Base-by-base conservation (phyloP, 306 rosid genomes). In the Astragalus glycyphyllos region DNA sequence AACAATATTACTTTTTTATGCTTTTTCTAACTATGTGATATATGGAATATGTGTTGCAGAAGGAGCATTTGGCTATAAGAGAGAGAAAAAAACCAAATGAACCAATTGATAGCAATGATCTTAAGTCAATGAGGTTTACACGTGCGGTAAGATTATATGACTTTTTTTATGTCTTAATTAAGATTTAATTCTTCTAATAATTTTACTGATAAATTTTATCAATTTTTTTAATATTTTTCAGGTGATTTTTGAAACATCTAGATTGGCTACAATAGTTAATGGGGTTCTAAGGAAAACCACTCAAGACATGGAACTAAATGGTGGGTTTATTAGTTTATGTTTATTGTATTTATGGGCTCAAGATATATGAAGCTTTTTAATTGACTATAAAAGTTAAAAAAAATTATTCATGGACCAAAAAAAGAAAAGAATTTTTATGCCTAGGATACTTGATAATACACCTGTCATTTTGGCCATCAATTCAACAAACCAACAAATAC, bases 171-270 rank as follows among this genome's bases (percentile, higher is more conserved):
- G 13, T 41, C 55, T 46, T 42, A 23, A 59, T 76, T 65, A 23
- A 46, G 11, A 34, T 65, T 73, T 73, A 15, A 8, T 5, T 65
- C 14, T 64, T 65, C 6, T 40, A 53, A 34, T 67, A 1, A 23
- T 50, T 70, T 2, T 5, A 26, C 31, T 8, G 11, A 47, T 14
- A 64, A 16, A 37, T 46, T 45, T 75, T 74, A 9, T 11, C 17
- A 11, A n/a, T 17, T 57, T 57, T 55, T 29, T 50, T 49, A 64
- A 7, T 56, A 20, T 32, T 20, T 56, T 69, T 82, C 86, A 95
- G 99, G 97, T 91, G 58, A 91, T 95, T 54, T 86, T 89, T 77
- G 99, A 95, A 92, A 89, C 99, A 77, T 89, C 97, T n/a, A 91
- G 99, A 73, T 66, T 95, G 83, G 99, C 99, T 14, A 91, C 99